Evolutionary conservation across 169 alveolate genomes (phyloP).

Genomic region (Toxoplasma gondii): DNA sequence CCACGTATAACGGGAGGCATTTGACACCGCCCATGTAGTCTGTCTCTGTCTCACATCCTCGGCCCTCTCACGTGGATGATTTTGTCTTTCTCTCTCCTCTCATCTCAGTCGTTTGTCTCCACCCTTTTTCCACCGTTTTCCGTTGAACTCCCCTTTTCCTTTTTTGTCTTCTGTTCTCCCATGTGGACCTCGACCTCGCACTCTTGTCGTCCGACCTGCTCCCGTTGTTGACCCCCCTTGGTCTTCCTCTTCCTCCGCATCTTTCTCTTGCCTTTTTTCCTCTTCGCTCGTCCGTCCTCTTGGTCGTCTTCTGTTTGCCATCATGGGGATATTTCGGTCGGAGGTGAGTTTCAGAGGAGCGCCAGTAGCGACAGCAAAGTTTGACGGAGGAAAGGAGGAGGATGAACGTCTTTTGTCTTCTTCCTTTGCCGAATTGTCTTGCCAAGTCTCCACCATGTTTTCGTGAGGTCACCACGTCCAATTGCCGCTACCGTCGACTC

Average conservation of each 20-base stretch:
- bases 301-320: not conserved
- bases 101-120: not conserved
- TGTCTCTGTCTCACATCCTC: no score
- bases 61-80: no score
- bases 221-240: not conserved
- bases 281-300: not conserved
- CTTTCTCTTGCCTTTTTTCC: not conserved
- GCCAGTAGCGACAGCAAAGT: not conserved
- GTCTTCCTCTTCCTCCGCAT: not conserved
- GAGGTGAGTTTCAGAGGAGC: conserved; percentile 28
- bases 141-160: not conserved
- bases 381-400: not conserved
- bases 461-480: no score
- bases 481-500: no score
- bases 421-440: not conserved
- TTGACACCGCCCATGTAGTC: no score
- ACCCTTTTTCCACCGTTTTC: not conserved
- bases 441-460: no score
- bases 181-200: not conserved
- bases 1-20: no score
- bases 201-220: not conserved
- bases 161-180: not conserved
- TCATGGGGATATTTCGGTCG: conserved; percentile 59
- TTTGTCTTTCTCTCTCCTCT: not conserved
- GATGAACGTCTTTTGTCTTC: not conserved